Evolutionary conservation across 108 stramenopile genomes (phyloP).

Genomic region (Cylindrotheca closterium): DNA sequence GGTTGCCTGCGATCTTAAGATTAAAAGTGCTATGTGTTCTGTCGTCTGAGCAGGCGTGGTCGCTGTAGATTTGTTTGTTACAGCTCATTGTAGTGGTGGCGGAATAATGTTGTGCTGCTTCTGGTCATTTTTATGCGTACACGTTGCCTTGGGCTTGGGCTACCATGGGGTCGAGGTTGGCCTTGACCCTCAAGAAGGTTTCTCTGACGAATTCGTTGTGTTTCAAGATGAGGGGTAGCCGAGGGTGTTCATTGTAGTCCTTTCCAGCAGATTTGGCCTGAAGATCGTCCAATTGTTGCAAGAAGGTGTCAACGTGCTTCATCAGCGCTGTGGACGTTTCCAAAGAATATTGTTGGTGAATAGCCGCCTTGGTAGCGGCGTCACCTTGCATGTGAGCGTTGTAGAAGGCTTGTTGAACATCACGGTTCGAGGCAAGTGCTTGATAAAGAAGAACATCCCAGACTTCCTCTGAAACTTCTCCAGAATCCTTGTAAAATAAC

Average conservation of each 20-base stretch:
- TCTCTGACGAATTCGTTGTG: constrained; percentile 66
- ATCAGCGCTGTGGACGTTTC: constrained; percentile 50
- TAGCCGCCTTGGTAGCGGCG: constrained; percentile 38
- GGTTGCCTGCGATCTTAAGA: too few relatives aligned
- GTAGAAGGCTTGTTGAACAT: constrained; percentile 49
- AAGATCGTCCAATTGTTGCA: constrained; percentile 43
- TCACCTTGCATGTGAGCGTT: constrained; percentile 52
- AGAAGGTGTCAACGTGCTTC: constrained; percentile 57
- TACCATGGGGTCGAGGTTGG: neutral
- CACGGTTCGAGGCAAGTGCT: neutral
- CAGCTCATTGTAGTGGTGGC: too few relatives aligned
- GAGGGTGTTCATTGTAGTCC: constrained; percentile 22
- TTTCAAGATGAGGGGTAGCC: constrained; percentile 58
- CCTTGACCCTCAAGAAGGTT: constrained; percentile 53
- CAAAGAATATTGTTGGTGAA: constrained; percentile 55
- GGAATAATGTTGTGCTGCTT: too few relatives aligned
- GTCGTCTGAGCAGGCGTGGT: too few relatives aligned
- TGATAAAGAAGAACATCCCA: constrained; percentile 62
- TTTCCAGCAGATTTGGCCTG: constrained; percentile 37
- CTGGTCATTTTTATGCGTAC: neutral
- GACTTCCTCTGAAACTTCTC: constrained; percentile 56
- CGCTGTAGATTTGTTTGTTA: too few relatives aligned
- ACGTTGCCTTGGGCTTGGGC: neutral
- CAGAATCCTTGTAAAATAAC: constrained; percentile 62
- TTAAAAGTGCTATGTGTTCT: too few relatives aligned